Evolutionary conservation across 352 stramenopile species (phyloP).

Genomic region (Globisporangium canariense): DNA sequence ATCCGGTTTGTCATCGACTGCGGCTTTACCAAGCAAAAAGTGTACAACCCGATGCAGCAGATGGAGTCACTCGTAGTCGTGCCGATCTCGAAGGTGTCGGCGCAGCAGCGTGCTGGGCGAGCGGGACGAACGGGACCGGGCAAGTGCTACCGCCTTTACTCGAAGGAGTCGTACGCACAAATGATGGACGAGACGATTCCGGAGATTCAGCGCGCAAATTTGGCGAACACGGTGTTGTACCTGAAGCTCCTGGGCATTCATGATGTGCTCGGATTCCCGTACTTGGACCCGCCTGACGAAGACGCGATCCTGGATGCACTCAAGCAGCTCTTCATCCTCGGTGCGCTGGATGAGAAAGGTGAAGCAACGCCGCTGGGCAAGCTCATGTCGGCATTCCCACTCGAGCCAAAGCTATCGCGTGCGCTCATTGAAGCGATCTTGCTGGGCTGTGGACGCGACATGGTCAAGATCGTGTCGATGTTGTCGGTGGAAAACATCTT

Average conservation of each 20-base stretch:
- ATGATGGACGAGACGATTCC: conserved; percentile 98
- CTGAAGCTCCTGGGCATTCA: conserved; percentile 71
- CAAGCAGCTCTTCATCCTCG: conserved; percentile 68
- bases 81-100: conserved; percentile 94
- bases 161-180: conserved; percentile 94
- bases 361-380: conserved; percentile 57
- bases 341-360: conserved; percentile 49
- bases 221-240: conserved; percentile 94
- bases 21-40: conserved; percentile 92
- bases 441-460: conserved; percentile 56
- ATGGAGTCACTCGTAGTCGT: conserved; percentile 90
- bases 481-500: conserved; percentile 83
- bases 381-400: conserved; percentile 81
- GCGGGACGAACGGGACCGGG: conserved; percentile 95
- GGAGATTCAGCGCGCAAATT: conserved; percentile 95
- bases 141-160: conserved; percentile 99
- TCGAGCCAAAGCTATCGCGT: conserved; percentile 71
- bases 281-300: conserved; percentile 65
- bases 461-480: conserved; percentile 79
- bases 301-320: conserved; percentile 74
- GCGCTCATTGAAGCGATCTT: conserved; percentile 61
- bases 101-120: conserved; percentile 93
- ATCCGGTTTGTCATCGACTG: conserved; percentile 82
- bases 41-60: conserved; percentile 72
- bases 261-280: conserved; percentile 68